Evolutionary conservation across 176 grass and related monocot species (phyloP), one percentile per base, ranked within the genome.

Genomic region (Aegilops tauschii): DNA sequence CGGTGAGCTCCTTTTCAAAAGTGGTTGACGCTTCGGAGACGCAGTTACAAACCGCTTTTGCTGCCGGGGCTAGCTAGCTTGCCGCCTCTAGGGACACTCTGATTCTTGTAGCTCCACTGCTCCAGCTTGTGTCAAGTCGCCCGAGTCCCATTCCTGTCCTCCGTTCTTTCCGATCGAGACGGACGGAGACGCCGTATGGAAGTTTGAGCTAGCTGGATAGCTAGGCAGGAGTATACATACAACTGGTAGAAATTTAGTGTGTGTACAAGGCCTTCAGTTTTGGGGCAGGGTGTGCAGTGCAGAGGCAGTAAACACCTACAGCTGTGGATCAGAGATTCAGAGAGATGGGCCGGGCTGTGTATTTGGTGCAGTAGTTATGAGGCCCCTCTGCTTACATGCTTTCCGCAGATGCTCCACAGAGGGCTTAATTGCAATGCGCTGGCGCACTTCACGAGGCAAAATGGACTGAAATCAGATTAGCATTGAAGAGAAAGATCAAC

Each of bases 101-200:
- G 70, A 85, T 88, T 82, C 71, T 90, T 83, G 31, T 67, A 47
- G 77, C 70, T 23, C 23, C 6, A 65, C 50, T 36, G 77, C 79
- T 23, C 23, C 12, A 65, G 77, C 82, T 85, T 78, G 40, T 80
- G 90, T 88, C 90, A 82, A 88, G 82, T 88, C 82, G 67, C 73
- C 64, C 13, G 47, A 9, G 71, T 88, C 82, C 40, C 78, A 58
- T 91, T 78, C 90, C 82, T 63, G 76, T 73, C 69, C 82, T 65
- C 61, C 69, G n/a, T 77, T 87, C 61, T 63, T 67, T 36, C 69
- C 86, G 4, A 36, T 69, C 86, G 6, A 47, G 82, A 65, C 14
- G 78, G 82, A 65, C 11, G 78, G 87, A 88, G 71, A 58, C 21
- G 71, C 78, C 85, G 25, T 82, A 25, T 70, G 2, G 78, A 79